phyloP scores from a whole-genome alignment of 2,329 filamentous ascomycete genomes.

The Cercospora sesami region DNA sequence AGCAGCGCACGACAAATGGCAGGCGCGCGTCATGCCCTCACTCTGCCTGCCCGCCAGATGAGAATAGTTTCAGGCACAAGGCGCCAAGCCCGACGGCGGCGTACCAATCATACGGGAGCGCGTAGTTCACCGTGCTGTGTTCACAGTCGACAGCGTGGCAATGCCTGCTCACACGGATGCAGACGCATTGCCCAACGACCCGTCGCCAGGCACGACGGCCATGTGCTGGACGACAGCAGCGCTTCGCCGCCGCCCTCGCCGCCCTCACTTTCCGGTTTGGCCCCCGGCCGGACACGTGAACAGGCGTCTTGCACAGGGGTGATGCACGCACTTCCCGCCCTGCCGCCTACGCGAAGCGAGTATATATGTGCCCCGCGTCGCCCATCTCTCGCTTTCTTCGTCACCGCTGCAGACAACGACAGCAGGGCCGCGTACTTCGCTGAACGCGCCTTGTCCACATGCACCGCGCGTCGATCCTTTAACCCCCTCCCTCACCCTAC shows the following conservation, averaged over 20 bases:
- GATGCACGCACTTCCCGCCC: slow-evolving; percentile 3
- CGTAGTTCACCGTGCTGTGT: not conserved
- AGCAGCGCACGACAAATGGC: slow-evolving; percentile 6
- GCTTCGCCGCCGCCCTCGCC: too few relatives aligned
- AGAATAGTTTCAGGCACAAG: slow-evolving; percentile 1
- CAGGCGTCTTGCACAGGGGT: not conserved
- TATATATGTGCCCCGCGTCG: slow-evolving; percentile 20
- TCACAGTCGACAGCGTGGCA: not conserved
- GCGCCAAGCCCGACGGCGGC: not conserved
- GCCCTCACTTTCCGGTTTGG: not conserved
- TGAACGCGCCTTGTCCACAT: slow-evolving; percentile 53
- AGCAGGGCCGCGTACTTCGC: slow-evolving; percentile 30
- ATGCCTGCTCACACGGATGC: not conserved
- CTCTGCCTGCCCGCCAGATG: not conserved
- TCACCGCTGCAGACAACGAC: slow-evolving; percentile 39
- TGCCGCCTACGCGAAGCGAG: not conserved
- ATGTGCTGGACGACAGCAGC: not conserved
- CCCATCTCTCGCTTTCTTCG: slow-evolving; percentile 24
- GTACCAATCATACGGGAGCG: not conserved
- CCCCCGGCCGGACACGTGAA: not conserved
- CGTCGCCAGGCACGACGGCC: not conserved
- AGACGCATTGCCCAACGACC: not conserved
- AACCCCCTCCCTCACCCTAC: slow-evolving; percentile 30
- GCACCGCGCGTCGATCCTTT: slow-evolving; percentile 55
- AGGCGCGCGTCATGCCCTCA: slow-evolving; percentile 2